phyloP scores from a whole-genome alignment of 495 filamentous ascomycete species.

The Talaromyces stipitatus region DNA sequence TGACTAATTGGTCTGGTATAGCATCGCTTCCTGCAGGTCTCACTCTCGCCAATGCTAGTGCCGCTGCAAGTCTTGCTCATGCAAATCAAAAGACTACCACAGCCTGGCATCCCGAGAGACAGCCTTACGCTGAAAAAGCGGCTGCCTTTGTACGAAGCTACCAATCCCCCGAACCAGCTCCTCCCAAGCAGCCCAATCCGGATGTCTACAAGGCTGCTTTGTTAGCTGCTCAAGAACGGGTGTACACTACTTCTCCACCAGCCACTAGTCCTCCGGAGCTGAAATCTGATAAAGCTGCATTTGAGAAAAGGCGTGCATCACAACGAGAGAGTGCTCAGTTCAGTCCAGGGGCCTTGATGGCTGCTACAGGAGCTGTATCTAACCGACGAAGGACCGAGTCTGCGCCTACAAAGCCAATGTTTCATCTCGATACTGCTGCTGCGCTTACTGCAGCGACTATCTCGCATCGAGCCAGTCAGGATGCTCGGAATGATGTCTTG shows the following conservation, averaged over 20 bases:
- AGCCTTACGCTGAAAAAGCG: conserved; percentile 58
- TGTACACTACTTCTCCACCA: conserved; percentile 25
- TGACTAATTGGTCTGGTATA: not conserved
- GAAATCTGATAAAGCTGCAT: not conserved
- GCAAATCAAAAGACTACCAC: conserved; percentile 54
- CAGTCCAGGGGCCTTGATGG: conserved; percentile 53
- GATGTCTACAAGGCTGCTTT: conserved; percentile 68
- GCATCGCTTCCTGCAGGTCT: conserved; percentile 36
- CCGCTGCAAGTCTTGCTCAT: conserved; percentile 68
- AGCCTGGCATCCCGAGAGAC: conserved; percentile 52
- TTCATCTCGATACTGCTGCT: conserved; percentile 53
- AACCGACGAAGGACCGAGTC: conserved; percentile 61
- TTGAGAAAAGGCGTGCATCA: conserved; percentile 21
- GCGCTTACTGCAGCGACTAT: conserved; percentile 59
- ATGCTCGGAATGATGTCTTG: conserved; percentile 16
- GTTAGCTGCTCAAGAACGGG: conserved; percentile 56
- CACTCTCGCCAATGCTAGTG: conserved; percentile 60
- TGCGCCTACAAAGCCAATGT: conserved; percentile 38
- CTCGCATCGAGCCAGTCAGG: conserved; percentile 38
- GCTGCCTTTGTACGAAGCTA: conserved; percentile 63
- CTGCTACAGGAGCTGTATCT: conserved; percentile 67
- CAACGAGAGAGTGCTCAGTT: not conserved
- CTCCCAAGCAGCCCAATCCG: conserved; percentile 46
- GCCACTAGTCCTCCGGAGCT: conserved; percentile 23
- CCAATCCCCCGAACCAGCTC: conserved; percentile 45